These are phyloP conservation scores for Penicillium sp. DNA, from an alignment of 2,329 filamentous ascomycete species.

Conservation along the genomic window DNA sequence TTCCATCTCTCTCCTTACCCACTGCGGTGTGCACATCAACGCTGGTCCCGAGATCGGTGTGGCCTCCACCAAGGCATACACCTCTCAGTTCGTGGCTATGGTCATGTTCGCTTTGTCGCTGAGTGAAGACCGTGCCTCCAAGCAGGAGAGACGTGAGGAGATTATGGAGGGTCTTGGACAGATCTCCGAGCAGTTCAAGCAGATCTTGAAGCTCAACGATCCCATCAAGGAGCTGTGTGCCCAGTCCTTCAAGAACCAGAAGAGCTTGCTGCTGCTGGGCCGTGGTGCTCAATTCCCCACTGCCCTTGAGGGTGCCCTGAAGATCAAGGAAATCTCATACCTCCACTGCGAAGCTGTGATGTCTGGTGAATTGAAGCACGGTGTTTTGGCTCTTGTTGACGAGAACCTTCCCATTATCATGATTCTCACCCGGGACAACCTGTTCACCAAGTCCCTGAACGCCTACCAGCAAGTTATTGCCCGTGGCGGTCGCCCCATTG, in stretches of 20 bases:
- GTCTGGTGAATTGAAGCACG: constrained; percentile 99
- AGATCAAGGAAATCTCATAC: constrained; percentile 99
- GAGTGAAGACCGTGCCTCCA: constrained; percentile 93
- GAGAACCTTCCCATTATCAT: constrained; percentile 99
- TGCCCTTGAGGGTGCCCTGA: constrained; percentile 92
- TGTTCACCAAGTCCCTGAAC: constrained; percentile 99
- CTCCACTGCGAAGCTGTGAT: constrained; percentile 99
- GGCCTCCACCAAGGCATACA: constrained; percentile 98
- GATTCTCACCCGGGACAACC: constrained; percentile 93
- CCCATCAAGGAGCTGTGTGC: constrained; percentile 92
- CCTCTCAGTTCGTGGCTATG: constrained; percentile 98
- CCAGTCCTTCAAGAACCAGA: constrained; percentile 94
- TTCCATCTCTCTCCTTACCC: constrained; percentile 96
- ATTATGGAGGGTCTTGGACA: constrained; percentile 91
- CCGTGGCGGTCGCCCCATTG: constrained; percentile 91
- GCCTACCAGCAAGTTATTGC: constrained; percentile 99
- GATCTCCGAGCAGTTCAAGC: constrained; percentile 86
- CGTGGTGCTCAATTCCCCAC: constrained; percentile 94
- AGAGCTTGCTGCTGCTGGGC: constrained; percentile 88
- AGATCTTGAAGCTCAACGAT: constrained; percentile 86
- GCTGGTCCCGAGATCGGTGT: constrained; percentile 98
- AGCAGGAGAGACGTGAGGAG: constrained; percentile 85
- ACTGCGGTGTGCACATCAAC: constrained; percentile 99
- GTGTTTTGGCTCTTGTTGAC: constrained; percentile 93
- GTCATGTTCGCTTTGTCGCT: constrained; percentile 98